Evolutionary conservation across 805 yeast genomes (phyloP).

Genomic region (Lipomyces sp.): DNA sequence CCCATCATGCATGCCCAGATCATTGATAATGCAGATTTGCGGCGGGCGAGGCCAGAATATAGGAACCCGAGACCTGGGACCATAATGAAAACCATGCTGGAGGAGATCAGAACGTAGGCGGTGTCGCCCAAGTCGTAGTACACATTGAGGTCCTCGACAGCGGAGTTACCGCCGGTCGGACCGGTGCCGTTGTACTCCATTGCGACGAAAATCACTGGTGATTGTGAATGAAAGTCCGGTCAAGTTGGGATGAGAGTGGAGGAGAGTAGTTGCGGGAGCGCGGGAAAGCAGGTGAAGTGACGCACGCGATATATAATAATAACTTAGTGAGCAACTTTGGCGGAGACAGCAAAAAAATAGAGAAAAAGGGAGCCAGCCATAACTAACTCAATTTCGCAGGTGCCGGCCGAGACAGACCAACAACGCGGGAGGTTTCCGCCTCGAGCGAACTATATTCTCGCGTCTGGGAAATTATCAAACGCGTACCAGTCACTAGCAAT

Average conservation of each 20-base stretch:
- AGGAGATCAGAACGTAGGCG: constrained; percentile 46
- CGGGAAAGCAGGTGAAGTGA: no score
- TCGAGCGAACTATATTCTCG: no score
- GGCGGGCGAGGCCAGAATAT: constrained; percentile 94
- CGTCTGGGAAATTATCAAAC: no score
- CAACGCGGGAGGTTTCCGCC: no score
- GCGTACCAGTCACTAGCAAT: no score
- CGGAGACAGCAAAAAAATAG: no score
- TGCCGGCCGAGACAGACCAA: no score
- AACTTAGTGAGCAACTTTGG: no score
- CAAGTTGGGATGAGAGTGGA: background rate
- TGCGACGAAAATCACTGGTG: background rate
- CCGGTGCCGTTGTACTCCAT: constrained; percentile 22
- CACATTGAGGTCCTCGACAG: constrained; percentile 70
- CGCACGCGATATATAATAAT: no score
- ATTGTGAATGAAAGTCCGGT: background rate
- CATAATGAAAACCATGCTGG: constrained; percentile 78
- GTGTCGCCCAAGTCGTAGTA: constrained; percentile 52
- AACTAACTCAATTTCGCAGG: no score
- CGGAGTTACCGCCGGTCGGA: constrained; percentile 81
- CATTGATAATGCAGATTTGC: constrained; percentile 89
- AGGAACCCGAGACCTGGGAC: constrained; percentile 92
- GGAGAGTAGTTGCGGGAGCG: no score
- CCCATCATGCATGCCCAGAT: constrained; percentile 95
- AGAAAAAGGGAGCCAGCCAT: no score